phyloP scores from a whole-genome alignment of 2,329 filamentous ascomycete species.

The Purpureocillium lavendulum region DNA sequence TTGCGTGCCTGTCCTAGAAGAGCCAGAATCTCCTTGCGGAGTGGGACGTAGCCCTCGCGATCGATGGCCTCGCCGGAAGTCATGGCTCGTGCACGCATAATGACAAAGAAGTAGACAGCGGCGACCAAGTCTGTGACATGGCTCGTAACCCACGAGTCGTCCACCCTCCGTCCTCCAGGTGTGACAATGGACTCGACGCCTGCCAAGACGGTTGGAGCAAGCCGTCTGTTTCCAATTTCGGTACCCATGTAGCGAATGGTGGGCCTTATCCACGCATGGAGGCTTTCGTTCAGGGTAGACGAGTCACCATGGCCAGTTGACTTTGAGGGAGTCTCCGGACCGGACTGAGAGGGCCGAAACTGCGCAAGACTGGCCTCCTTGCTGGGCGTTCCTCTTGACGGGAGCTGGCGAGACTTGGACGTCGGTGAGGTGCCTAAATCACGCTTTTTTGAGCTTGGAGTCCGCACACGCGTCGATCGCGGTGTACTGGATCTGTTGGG shows the following conservation, averaged over 20 bases:
- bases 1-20: constrained; percentile 32
- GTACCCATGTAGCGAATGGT: constrained; percentile 56
- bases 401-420: constrained; percentile 21
- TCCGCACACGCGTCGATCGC: constrained; percentile 20
- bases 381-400: constrained; percentile 35
- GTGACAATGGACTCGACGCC: constrained; percentile 54
- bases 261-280: constrained; percentile 62
- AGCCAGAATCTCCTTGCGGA: constrained; percentile 37
- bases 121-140: constrained; percentile 48
- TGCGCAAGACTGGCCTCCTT: constrained; percentile 34
- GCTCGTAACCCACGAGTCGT: constrained; percentile 39
- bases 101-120: constrained; percentile 52
- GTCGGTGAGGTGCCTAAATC: constrained; percentile 15
- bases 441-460: constrained; percentile 23
- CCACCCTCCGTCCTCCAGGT: constrained; percentile 32
- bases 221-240: constrained; percentile 48
- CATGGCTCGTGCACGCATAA: constrained; percentile 37
- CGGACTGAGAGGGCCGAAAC: constrained; percentile 24
- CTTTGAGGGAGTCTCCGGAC: constrained; percentile 30
- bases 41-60: constrained; percentile 33
- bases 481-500: constrained; percentile 29
- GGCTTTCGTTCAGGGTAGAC: constrained; percentile 21
- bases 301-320: constrained; percentile 24
- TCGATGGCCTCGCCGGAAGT: constrained; percentile 29
- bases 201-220: constrained; percentile 66